Conservation (phyloP, 257 asterid genomes). For the Solanum habrochaites region DNA sequence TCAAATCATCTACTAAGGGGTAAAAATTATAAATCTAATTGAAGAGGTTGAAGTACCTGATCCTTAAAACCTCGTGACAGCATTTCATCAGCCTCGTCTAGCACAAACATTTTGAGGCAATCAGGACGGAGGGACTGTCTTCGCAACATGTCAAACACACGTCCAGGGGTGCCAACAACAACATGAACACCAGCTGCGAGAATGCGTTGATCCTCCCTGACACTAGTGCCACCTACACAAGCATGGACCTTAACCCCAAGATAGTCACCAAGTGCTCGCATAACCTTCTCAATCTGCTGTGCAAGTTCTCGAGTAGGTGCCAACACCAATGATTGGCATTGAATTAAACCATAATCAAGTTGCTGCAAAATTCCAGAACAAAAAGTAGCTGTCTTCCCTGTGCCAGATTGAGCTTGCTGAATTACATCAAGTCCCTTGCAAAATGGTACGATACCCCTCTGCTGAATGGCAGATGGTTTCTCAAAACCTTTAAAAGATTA, state of each 20-base stretch:
- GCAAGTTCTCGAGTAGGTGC: conserved; percentile 85
- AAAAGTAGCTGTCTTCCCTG: conserved; percentile 78
- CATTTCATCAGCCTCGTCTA: conserved; percentile 92
- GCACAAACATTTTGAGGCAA: conserved; percentile 57
- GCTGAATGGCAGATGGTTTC: conserved; percentile 93
- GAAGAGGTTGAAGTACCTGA: conserved; percentile 32
- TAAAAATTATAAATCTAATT: background rate
- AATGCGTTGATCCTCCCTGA: conserved; percentile 77
- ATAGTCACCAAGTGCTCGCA: conserved; percentile 86
- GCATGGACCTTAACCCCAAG: conserved; percentile 88
- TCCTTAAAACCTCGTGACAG: conserved; percentile 81
- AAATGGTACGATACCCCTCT: conserved; percentile 81
- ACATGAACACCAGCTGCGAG: conserved; percentile 74
- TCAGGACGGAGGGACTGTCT: conserved; percentile 66
- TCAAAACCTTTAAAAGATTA: conserved; percentile 45
- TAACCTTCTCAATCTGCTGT: conserved; percentile 74
- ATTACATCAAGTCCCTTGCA: conserved; percentile 76
- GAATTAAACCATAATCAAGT: conserved; percentile 52
- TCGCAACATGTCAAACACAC: conserved; percentile 74
- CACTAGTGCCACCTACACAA: conserved; percentile 85
- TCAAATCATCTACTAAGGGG: background rate
- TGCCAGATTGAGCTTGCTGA: conserved; percentile 87
- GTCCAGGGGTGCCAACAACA: conserved; percentile 88
- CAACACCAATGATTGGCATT: conserved; percentile 70
- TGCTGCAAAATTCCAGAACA: conserved; percentile 80